Base-by-base conservation (phyloP, 305 asterid genomes). In the Solanum hybrid region DNA sequence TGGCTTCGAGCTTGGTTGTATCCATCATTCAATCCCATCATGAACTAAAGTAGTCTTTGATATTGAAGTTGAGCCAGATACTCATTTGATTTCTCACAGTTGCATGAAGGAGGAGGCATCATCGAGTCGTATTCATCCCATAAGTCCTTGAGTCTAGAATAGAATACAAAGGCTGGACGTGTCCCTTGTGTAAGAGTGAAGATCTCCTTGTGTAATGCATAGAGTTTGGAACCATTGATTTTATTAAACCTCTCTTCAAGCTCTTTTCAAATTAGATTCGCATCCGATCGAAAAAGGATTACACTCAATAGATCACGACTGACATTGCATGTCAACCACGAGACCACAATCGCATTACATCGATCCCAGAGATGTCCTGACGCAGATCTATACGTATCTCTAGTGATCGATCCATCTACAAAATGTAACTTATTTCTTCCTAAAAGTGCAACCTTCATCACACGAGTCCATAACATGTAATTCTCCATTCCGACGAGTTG, bases 81-180 rank as follows among this genome's bases (percentile, higher is more conserved):
- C 14, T 73, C 5, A 9, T 2, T 12, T 3, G 35, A 73, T 6
- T 29, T 29, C 3, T 74, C 37, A 29, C 12, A 29, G 3, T 29
- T 29, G 2, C 37, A 74, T 11, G 5, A 24, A 14, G 80, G n/a
- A 29, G n/a, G 37, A 1, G 80, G 6, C 22, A 74, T 74, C n/a
- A 74, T 74, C 8, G 11, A 74, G 9, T 74, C 37, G 12, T 29
- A 74, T 14, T 29, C 80, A 29, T 13, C 35, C n/a, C 5, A 74
- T 6, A 74, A 3, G 3, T 74, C 11, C 11, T 74, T 74, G 11
- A 29, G n/a, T 3, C 2, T 4, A 0, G 80, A 28, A 6, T 74
- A 29, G 1, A 13, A 29, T 4, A 29, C n/a, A 40, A 2, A 40
- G 5, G 4, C 5, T 1, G 7, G 5, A 1, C 1, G 0, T 4